Conservation (phyloP, 179 eudicot genomes). For the Beta lomatogona region DNA sequence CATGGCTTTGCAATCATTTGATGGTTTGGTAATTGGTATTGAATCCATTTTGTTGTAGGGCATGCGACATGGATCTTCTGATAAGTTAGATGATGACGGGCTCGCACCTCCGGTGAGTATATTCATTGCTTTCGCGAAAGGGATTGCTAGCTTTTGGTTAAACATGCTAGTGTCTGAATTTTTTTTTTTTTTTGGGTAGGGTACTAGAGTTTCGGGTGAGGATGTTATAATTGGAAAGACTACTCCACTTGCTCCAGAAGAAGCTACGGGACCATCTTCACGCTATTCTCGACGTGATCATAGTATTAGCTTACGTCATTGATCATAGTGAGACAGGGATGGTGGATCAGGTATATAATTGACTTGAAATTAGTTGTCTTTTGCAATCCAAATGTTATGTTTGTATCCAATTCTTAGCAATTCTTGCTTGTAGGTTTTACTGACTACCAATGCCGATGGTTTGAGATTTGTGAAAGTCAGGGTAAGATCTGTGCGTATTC, state of each 20-base stretch:
- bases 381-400: not conserved
- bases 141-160: not conserved
- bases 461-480: slow-evolving; percentile 88
- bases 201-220: slow-evolving; percentile 88
- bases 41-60: slow-evolving; percentile 42
- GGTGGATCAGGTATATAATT: slow-evolving; percentile 69
- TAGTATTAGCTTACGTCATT: slow-evolving; percentile 90
- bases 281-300: slow-evolving; percentile 80
- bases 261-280: slow-evolving; percentile 72
- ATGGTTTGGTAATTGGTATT: slow-evolving; percentile 6
- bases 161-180: slow-evolving; percentile 1
- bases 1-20: not conserved
- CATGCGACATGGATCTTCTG: slow-evolving; percentile 90
- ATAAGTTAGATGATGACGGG: slow-evolving; percentile 88
- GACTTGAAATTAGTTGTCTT: not conserved
- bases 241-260: slow-evolving; percentile 74
- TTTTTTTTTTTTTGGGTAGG: slow-evolving; percentile 37
- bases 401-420: slow-evolving; percentile 11
- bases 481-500: slow-evolving; percentile 86
- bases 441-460: slow-evolving; percentile 91
- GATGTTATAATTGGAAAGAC: slow-evolving; percentile 93
- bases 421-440: slow-evolving; percentile 52
- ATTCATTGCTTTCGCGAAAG: not conserved
- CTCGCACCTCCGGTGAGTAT: slow-evolving; percentile 90
- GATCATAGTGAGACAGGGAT: slow-evolving; percentile 94